Conservation (phyloP, 23 red algal genomes). For the Gracilaria gracilis region DNA sequence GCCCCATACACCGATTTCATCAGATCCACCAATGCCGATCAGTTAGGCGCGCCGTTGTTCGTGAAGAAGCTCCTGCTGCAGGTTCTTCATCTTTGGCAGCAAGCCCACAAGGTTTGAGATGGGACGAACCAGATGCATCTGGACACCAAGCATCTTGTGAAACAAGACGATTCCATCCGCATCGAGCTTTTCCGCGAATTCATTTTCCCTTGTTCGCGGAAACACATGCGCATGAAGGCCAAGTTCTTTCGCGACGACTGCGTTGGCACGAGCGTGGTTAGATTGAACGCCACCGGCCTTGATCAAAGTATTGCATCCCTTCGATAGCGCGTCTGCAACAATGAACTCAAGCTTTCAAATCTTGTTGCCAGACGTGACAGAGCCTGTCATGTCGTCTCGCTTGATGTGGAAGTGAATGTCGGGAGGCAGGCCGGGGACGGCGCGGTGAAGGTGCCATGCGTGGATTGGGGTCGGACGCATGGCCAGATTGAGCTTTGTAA, state of each 20-base stretch:
- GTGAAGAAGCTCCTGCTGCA: constrained; percentile 24
- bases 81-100: constrained; percentile 34
- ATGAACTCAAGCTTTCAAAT: constrained; percentile 82
- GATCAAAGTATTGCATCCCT: constrained; percentile 46
- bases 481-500: constrained; percentile 27
- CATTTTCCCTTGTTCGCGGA: constrained; percentile 37
- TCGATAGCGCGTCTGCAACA: constrained; percentile 58
- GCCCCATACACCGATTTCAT: constrained; percentile 76
- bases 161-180: constrained; percentile 58
- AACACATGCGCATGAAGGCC: constrained; percentile 72
- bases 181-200: constrained; percentile 20
- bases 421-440: constrained; percentile 7
- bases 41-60: constrained; percentile 42
- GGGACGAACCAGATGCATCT: constrained; percentile 69
- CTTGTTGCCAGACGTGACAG: constrained; percentile 66
- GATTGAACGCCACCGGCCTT: constrained; percentile 67
- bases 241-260: constrained; percentile 62
- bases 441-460: constrained; percentile 13
- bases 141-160: constrained; percentile 63
- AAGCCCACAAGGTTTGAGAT: constrained; percentile 40
- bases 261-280: constrained; percentile 72
- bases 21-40: constrained; percentile 79
- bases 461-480: constrained; percentile 72
- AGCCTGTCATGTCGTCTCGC: constrained; percentile 74
- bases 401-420: constrained; percentile 60